A percentile compares a stretch with the other conserved stretches of the same genome.
Evolutionary conservation across 345 rosid genomes (phyloP).

Genomic region (Xanthoceras sorbifolium): DNA sequence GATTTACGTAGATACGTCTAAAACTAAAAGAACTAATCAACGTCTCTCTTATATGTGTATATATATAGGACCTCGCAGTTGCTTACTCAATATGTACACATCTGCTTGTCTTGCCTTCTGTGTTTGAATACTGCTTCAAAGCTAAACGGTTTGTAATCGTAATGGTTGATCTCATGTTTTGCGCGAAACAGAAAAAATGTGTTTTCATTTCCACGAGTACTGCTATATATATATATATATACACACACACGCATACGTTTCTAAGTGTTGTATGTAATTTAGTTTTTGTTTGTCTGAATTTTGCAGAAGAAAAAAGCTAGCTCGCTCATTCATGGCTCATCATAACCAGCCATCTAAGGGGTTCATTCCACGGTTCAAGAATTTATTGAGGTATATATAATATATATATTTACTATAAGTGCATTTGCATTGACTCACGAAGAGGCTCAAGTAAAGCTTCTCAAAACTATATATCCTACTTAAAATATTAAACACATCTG

Average conservation of each 20-base stretch:
- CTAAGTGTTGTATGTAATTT: neutral
- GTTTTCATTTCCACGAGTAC: neutral
- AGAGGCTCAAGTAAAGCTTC: too few species aligned
- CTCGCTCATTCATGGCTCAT: neutral
- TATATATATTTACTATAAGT: too few species aligned
- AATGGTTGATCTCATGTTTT: neutral
- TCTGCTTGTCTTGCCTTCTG: neutral
- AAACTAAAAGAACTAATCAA: neutral
- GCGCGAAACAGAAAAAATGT: too few species aligned
- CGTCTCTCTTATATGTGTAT: neutral
- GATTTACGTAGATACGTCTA: neutral
- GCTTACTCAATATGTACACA: neutral
- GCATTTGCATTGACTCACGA: too few species aligned
- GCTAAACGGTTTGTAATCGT: neutral
- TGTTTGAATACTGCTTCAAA: neutral
- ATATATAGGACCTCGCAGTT: neutral
- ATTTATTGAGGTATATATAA: neutral
- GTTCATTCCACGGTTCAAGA: conserved; percentile 10
- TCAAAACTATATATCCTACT: too few species aligned
- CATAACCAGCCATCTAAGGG: neutral
- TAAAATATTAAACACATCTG: too few species aligned
- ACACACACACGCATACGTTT: too few species aligned
- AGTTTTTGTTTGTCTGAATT: neutral
- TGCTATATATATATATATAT: too few species aligned
- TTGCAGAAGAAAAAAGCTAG: conserved; percentile 1